Conservation (phyloP, 371 early-diverging fungal genomes). For the Chytridium lagenaria region DNA sequence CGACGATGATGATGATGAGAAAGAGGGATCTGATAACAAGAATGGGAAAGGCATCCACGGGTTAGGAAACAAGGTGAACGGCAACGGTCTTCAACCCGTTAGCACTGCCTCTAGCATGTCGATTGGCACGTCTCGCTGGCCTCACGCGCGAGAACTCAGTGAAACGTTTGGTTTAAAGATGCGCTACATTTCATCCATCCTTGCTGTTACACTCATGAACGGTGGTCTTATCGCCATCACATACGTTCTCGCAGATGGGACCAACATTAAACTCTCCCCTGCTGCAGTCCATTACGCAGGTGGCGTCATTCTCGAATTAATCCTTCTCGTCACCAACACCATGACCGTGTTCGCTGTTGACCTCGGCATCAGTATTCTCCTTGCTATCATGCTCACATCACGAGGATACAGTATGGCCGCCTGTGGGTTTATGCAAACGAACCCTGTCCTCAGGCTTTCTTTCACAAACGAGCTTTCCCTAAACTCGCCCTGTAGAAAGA, state of each 20-base stretch:
- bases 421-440: conserved; percentile 31
- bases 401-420: conserved; percentile 23
- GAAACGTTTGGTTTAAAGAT: conserved; percentile 18
- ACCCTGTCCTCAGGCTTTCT: conserved; percentile 15
- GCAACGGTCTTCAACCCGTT: neutral
- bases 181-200: neutral
- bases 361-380: conserved; percentile 18
- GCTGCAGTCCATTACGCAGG: conserved; percentile 9
- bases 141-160: conserved; percentile 16
- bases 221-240: neutral
- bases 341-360: conserved; percentile 14
- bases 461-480: conserved; percentile 29
- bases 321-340: conserved; percentile 14
- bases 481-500: conserved; percentile 32
- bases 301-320: conserved; percentile 26
- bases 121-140: conserved; percentile 8
- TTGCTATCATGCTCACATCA: conserved; percentile 19
- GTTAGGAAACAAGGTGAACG: too few relatives aligned
- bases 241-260: neutral
- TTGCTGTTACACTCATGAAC: neutral
- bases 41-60: too few relatives aligned
- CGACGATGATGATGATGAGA: neutral
- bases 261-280: neutral
- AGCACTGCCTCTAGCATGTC: neutral
- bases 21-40: neutral